Percentiles rank a stretch among this genome's conserved stretches.
These are phyloP conservation scores for Penicillium nordicum DNA, from an alignment of 2,329 filamentous ascomycete genomes.

Conservation along the genomic window DNA sequence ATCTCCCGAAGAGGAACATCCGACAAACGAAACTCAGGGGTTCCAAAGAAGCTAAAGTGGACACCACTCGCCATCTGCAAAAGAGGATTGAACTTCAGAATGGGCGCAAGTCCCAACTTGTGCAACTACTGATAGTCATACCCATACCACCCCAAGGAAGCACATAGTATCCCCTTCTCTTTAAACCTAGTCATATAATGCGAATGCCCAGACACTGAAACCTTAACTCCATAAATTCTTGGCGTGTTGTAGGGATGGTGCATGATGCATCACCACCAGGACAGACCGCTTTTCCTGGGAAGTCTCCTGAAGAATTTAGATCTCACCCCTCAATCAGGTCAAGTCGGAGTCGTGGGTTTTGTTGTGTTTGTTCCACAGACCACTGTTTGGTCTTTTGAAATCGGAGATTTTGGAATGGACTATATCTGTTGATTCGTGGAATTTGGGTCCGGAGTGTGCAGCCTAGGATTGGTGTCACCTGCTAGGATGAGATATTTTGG, in stretches of 20 bases:
- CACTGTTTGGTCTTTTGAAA: slow-evolving; percentile 54
- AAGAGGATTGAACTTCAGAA: too few species aligned
- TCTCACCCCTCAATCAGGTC: slow-evolving; percentile 49
- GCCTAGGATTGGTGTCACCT: too few species aligned
- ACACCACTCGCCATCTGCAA: too few species aligned
- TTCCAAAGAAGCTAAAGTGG: too few species aligned
- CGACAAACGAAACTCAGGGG: too few species aligned
- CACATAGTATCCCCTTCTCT: slow-evolving; percentile 31
- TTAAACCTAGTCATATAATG: too few species aligned
- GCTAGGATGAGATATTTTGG: too few species aligned
- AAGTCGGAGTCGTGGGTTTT: slow-evolving; percentile 47
- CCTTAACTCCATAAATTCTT: too few species aligned
- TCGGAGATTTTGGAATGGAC: slow-evolving; percentile 51
- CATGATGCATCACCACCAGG: slow-evolving; percentile 57
- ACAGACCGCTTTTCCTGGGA: slow-evolving; percentile 23
- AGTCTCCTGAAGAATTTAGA: slow-evolving; percentile 21
- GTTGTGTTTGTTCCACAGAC: slow-evolving; percentile 51
- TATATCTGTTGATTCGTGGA: slow-evolving; percentile 35
- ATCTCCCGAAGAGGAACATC: too few species aligned
- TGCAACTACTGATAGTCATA: not conserved
- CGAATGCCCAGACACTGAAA: too few species aligned
- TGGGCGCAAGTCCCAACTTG: too few species aligned
- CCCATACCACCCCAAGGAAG: slow-evolving; percentile 19
- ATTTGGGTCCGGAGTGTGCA: slow-evolving; percentile 58
- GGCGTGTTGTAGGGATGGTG: slow-evolving; percentile 41